Evolutionary conservation across 257 asterid genomes (phyloP), one percentile per base, ranked within the genome.

Genomic region (Penstemon eatonii): DNA sequence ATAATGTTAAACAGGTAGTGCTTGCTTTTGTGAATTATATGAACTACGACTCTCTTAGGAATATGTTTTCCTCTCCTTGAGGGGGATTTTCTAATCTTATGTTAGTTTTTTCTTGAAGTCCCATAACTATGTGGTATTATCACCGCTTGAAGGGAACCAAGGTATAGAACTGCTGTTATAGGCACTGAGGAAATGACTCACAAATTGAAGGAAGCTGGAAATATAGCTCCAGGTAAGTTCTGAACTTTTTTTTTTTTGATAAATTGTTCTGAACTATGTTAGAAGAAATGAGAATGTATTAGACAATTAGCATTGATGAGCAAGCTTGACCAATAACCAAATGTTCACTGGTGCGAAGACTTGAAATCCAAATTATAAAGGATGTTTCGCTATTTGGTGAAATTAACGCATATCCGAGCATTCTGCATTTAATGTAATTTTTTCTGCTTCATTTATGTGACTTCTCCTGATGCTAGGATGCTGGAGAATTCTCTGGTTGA

Each of bases 191-290:
- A 52, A 70, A 70, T 43, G 33, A 41, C 54, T 38, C 52, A 46
- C 19, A 63, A 43, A 52, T 40, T 63, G 57, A 54, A 54, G 65
- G 38, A 56, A 55, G 57, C 47, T 19, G 52, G 64, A 45, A 66
- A 38, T 33, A 39, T 33, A 64, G 71, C 50, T 55, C 41, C 46
- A 72, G 70, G 65, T 39, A 45, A 64, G 44, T 46, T 64, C 65
- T 40, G 51, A n/a, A 68, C 10, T 65, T 8, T 60, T 18, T 42
- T 25, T 25, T 2, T 25, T 1, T 25, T 25, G 33, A 25, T 25
- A 25, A 25, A 25, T 25, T 25, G 33, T 25, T 25, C 2, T 25
- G 33, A 25, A 25, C 33, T 25, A 25, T 1, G 9, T 12, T 13
- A 51, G 5, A 40, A 46, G 47, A 66, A 73, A 58, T 25, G 13